Base-by-base conservation (phyloP, 2,329 filamentous ascomycete species). In the Conoideocrella luteorostrata region DNA sequence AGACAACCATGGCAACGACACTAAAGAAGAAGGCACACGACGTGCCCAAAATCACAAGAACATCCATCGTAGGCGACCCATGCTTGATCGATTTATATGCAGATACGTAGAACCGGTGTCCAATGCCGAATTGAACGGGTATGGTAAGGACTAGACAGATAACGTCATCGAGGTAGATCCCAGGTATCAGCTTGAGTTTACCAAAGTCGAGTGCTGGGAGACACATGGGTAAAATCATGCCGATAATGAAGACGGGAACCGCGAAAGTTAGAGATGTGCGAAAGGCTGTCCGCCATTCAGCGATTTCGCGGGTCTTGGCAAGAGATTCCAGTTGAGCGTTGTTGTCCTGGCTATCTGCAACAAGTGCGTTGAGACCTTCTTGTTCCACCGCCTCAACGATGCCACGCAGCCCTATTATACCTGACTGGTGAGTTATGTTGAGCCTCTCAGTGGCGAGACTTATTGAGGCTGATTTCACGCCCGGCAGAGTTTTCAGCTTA, bases 11-110 rank as follows among this genome's bases (percentile, higher is more conserved):
- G 13, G 88, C 80, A 38, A 87, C 80, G 53, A 89, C 69, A 62
- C 91, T 97, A 68, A 96, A 98, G 65, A 95, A 93, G 70, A 97
- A 98, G 17, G 93, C 93, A 18, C 89, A 85, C 0, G 90, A 95
- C 6, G 93, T 98, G 41, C 93, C 93, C 15, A 98, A 70, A 46
- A 95, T 87, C 42, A 98, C 87, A 18, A 98, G 75, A 2, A 97
- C 93, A 60, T 98, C 93, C 93, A 98, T 98, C 1, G 93, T 98
- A 0, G 93, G 91, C 5, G 90, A 86, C 17, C 82, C 79, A 62
- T 98, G 93, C 65, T 85, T 88, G 54, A 98, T 63, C 2, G 89
- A 95, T 62, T 94, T 95, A 68, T 79, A 97, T n/a, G 91, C 90
- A 21, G 88, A 93, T 46, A 84, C 64, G 61, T 98, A 98, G 62